Evolutionary conservation across 768 basidiomycete genomes (phyloP).

Genomic region (Fomitopsis pulvina): DNA sequence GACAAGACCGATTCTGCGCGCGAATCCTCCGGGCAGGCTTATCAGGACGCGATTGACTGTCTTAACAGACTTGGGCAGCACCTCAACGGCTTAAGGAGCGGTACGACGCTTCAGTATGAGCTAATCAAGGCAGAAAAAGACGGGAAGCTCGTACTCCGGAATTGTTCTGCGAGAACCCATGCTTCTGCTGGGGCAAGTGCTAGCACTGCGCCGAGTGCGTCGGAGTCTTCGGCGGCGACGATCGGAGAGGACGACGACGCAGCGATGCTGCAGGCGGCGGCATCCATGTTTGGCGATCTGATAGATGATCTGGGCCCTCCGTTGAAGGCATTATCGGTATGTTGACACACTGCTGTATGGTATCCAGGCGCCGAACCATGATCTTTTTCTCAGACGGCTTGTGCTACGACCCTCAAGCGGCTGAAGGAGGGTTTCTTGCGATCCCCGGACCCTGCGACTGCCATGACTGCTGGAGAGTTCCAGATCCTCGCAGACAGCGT

Average conservation of each 20-base stretch:
- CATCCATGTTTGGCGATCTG: slow-evolving; percentile 70
- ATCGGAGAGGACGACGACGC: slow-evolving; percentile 24
- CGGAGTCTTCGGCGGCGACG: not conserved
- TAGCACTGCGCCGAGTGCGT: slow-evolving; percentile 20
- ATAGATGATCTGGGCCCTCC: slow-evolving; percentile 78
- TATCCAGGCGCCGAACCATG: not conserved
- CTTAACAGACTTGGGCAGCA: slow-evolving; percentile 92
- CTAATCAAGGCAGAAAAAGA: slow-evolving; percentile 55
- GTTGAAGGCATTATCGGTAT: slow-evolving; percentile 63
- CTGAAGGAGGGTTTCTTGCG: slow-evolving; percentile 61
- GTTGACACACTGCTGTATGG: slow-evolving; percentile 13
- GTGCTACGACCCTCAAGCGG: slow-evolving; percentile 51
- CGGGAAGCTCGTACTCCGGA: slow-evolving; percentile 34
- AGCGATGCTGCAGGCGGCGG: slow-evolving; percentile 53
- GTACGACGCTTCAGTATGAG: slow-evolving; percentile 79
- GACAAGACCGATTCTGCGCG: slow-evolving; percentile 5
- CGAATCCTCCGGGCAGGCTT: slow-evolving; percentile 45
- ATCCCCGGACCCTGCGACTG: slow-evolving; percentile 17
- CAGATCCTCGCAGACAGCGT: slow-evolving; percentile 56
- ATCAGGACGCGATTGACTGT: slow-evolving; percentile 82
- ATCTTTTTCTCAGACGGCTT: slow-evolving; percentile 41
- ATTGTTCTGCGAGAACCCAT: not conserved
- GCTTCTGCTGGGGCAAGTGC: slow-evolving; percentile 1
- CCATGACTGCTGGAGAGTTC: slow-evolving; percentile 40
- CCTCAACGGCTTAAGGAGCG: slow-evolving; percentile 81